These are phyloP conservation scores for Solanum chacoense DNA, from an alignment of 305 asterid species.

Conservation along the genomic window DNA sequence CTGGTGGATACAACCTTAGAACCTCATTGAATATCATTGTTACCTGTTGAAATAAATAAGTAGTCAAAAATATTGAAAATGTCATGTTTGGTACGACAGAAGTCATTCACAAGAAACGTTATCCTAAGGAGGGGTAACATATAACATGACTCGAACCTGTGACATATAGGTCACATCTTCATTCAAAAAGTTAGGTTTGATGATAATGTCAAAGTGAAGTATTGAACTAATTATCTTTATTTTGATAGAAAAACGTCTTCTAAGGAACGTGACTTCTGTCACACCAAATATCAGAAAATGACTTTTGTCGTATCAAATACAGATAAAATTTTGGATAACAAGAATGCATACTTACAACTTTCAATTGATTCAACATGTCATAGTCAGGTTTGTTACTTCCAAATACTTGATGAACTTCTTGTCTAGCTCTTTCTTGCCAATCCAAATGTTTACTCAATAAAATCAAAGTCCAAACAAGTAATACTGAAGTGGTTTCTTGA, in stretches of 20 bases:
- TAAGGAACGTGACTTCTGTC: neutral
- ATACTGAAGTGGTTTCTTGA: conserved; percentile 18
- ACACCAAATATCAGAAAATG: neutral
- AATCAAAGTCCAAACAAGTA: conserved; percentile 25
- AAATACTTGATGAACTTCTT: conserved; percentile 21
- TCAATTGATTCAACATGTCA: conserved; percentile 15
- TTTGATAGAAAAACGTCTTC: neutral
- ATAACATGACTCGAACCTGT: neutral
- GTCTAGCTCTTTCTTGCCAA: conserved; percentile 33
- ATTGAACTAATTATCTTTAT: neutral
- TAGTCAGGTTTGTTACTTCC: conserved; percentile 15
- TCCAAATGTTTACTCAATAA: conserved; percentile 18
- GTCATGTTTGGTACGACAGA: neutral
- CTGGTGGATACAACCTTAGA: conserved; percentile 19
- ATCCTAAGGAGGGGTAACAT: neutral
- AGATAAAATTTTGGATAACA: neutral
- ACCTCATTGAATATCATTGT: conserved; percentile 19
- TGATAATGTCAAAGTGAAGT: neutral
- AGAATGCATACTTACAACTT: conserved; percentile 16
- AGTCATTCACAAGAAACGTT: neutral
- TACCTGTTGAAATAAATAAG: neutral
- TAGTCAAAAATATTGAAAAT: neutral
- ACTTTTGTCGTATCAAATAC: neutral
- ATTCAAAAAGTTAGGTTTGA: neutral
- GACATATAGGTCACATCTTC: neutral